Evolutionary conservation across 208 protist genomes (phyloP).

Genomic region (Lotmaria passim): DNA sequence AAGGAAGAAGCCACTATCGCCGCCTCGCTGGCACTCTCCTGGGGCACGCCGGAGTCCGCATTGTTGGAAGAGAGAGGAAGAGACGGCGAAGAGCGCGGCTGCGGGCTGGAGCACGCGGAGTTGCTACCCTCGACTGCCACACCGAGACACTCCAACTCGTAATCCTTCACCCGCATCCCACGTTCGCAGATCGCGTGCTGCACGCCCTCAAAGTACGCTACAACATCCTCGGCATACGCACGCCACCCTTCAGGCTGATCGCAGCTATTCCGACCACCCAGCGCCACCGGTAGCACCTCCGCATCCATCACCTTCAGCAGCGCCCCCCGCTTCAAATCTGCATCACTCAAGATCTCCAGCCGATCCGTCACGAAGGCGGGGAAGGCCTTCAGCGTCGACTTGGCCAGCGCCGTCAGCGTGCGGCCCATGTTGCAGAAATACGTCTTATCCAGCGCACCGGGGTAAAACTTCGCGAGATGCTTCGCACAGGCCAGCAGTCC

Average conservation of each 20-base stretch:
- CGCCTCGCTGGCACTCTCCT: too few species aligned
- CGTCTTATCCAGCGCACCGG: constrained; percentile 49
- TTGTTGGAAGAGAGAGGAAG: background rate
- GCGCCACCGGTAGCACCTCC: constrained; percentile 38
- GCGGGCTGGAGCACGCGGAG: background rate
- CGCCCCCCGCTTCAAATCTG: constrained; percentile 28
- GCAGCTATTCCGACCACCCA: constrained; percentile 52
- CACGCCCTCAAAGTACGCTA: background rate
- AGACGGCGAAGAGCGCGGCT: background rate
- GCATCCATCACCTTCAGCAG: constrained; percentile 46
- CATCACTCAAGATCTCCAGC: constrained; percentile 36
- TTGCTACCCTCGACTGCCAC: background rate
- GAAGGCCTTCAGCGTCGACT: constrained; percentile 44
- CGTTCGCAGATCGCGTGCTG: background rate
- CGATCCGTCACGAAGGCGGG: constrained; percentile 44
- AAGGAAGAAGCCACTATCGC: too few species aligned
- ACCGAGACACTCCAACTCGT: background rate
- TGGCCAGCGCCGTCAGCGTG: constrained; percentile 37
- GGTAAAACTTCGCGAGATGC: constrained; percentile 60
- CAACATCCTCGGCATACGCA: background rate
- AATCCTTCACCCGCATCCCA: background rate
- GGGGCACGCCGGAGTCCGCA: too few species aligned
- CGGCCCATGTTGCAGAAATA: constrained; percentile 62
- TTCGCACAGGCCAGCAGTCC: constrained; percentile 43
- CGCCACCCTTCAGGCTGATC: constrained; percentile 18